A percentile compares a stretch with the other conserved stretches of the same genome.
Evolutionary conservation across 1,284 basidiomycete species (phyloP).

Genomic region (Phellinidium pouzarii): DNA sequence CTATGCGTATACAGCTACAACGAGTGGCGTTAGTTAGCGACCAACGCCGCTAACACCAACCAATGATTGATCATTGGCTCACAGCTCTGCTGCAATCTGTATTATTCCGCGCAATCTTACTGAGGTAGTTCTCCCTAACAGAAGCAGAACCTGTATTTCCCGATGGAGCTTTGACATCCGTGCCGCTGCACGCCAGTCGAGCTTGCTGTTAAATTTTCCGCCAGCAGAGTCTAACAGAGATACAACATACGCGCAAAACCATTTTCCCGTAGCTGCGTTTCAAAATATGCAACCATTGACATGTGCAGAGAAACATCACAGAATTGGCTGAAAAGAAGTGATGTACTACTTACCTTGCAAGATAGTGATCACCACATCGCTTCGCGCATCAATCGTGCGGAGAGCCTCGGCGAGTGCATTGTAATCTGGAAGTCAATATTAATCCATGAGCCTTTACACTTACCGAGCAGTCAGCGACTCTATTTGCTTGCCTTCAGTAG

Average conservation of each 20-base stretch:
- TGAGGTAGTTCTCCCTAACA: constrained; percentile 36
- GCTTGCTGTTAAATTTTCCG: neutral
- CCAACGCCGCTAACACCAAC: too few species aligned
- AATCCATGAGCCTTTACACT: neutral
- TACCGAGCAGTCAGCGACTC: neutral
- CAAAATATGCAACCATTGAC: constrained; percentile 4
- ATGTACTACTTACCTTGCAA: constrained; percentile 48
- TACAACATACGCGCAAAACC: constrained; percentile 64
- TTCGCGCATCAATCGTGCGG: constrained; percentile 48
- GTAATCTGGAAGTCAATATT: constrained; percentile 41
- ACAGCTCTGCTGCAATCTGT: constrained; percentile 60
- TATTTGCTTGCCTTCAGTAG: constrained; percentile 41
- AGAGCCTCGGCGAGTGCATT: constrained; percentile 50
- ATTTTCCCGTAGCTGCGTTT: constrained; percentile 49
- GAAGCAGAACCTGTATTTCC: constrained; percentile 14
- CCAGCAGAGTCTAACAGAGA: neutral
- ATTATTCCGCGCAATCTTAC: constrained; percentile 41
- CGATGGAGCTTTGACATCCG: constrained; percentile 39
- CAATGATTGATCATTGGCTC: constrained; percentile 23
- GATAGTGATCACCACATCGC: constrained; percentile 58
- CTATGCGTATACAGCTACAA: constrained; percentile 60
- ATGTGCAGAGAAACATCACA: neutral
- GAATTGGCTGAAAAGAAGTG: neutral
- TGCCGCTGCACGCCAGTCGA: constrained; percentile 34
- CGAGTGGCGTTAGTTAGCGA: too few species aligned